Evolutionary conservation across 163 green algal species (phyloP).

Genomic region (Scenedesmus sp.): DNA sequence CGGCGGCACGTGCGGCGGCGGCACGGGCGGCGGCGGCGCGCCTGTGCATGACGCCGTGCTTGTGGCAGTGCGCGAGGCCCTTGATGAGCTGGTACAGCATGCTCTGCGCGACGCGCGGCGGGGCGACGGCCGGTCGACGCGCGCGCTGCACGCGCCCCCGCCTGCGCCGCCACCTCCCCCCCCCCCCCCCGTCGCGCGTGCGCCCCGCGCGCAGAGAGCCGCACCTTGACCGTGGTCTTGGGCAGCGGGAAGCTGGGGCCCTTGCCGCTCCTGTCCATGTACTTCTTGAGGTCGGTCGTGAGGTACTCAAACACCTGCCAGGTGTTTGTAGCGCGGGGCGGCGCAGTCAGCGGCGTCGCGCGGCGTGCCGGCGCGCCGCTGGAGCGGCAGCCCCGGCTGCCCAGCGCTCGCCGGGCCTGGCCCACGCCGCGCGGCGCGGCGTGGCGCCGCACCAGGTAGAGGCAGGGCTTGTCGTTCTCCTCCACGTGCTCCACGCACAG

Average conservation of each 20-base stretch:
- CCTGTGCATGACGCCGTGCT: slow-evolving; percentile 82
- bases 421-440: background rate
- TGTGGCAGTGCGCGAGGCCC: slow-evolving; percentile 96
- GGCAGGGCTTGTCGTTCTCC: slow-evolving; percentile 94
- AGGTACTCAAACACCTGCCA: slow-evolving; percentile 97
- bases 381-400: background rate
- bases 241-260: slow-evolving; percentile 83
- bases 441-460: slow-evolving; percentile 89
- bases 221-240: slow-evolving; percentile 83
- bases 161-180: background rate
- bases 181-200: no score
- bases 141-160: background rate
- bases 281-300: slow-evolving; percentile 99
- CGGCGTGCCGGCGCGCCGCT: background rate
- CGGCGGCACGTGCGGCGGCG: no score
- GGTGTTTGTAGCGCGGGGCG: background rate
- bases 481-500: slow-evolving; percentile 97
- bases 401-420: background rate
- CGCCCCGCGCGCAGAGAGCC: no score
- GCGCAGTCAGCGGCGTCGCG: background rate
- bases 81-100: slow-evolving; percentile 99
- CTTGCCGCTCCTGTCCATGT: slow-evolving; percentile 96
- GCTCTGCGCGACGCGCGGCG: slow-evolving; percentile 77
- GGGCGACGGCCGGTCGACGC: no score
- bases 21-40: no score